Percentiles rank a stretch among this genome's conserved stretches.
Conservation (phyloP, 176 grass and related monocot species). For the Triticum urartu region DNA sequence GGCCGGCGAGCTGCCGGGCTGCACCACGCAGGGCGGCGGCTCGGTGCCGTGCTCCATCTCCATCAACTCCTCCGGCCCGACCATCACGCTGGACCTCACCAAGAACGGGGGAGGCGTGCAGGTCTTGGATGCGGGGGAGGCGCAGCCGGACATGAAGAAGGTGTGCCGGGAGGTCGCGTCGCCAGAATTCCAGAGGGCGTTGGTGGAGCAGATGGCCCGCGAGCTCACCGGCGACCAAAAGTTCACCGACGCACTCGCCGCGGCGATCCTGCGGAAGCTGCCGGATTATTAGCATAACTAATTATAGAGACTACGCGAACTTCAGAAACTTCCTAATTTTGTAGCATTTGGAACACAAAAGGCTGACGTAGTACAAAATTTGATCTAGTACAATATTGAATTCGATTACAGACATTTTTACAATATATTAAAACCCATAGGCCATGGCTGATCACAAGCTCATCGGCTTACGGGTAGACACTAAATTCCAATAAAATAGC, state of each 20-base stretch:
- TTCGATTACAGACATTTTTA: too few species aligned
- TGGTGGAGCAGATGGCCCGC: conserved; percentile 70
- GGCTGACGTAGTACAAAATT: too few species aligned
- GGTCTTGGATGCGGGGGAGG: not conserved
- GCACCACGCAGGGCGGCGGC: not conserved
- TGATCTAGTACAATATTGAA: too few species aligned
- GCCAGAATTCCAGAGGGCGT: conserved; percentile 48
- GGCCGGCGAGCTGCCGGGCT: not conserved
- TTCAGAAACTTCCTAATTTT: not conserved
- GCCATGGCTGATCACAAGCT: too few species aligned
- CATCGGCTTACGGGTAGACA: too few species aligned
- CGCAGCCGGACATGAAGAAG: conserved; percentile 30
- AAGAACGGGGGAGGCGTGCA: conserved; percentile 20
- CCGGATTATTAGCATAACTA: conserved; percentile 26
- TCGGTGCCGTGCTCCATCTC: conserved; percentile 58
- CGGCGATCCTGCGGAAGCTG: conserved; percentile 57
- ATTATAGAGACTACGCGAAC: not conserved
- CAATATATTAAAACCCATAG: too few species aligned
- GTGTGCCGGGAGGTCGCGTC: conserved; percentile 42
- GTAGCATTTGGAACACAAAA: too few species aligned
- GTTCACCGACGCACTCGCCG: conserved; percentile 59
- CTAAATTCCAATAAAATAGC: too few species aligned
- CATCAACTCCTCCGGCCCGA: conserved; percentile 53
- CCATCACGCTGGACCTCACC: conserved; percentile 70
- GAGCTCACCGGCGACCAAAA: conserved; percentile 56